Percentiles rank a stretch among this genome's conserved stretches.
Evolutionary conservation across 1,139 yeast genomes (phyloP).

Genomic region (Hanseniaspora sp.): DNA sequence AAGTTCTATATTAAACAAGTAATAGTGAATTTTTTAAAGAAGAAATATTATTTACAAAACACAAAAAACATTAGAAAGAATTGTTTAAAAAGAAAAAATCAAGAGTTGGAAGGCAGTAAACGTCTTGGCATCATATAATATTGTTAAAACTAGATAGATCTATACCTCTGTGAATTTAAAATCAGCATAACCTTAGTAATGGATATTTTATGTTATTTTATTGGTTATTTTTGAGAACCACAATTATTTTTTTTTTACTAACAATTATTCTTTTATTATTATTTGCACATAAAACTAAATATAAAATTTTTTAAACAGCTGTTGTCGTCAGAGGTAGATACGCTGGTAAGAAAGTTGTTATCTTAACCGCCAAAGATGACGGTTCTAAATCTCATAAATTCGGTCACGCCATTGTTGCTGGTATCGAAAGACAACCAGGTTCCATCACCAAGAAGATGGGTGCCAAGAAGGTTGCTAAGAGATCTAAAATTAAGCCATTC

Average conservation of each 20-base stretch:
- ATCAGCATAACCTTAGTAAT: too few relatives aligned
- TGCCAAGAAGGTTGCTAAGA: constrained; percentile 92
- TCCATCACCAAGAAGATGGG: constrained; percentile 93
- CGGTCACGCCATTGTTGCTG: constrained; percentile 99
- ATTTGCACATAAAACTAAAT: constrained; percentile 19
- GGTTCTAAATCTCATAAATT: constrained; percentile 98
- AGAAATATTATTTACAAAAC: too few relatives aligned
- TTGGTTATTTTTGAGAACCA: too few relatives aligned
- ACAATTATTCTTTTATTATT: constrained; percentile 12
- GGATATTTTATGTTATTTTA: too few relatives aligned
- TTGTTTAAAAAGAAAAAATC: too few relatives aligned
- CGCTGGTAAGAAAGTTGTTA: constrained; percentile 99
- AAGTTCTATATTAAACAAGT: too few relatives aligned
- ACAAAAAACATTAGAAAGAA: too few relatives aligned
- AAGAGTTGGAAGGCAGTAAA: too few relatives aligned
- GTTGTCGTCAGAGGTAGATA: constrained; percentile 99
- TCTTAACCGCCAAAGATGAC: constrained; percentile 96
- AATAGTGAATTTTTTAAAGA: too few relatives aligned
- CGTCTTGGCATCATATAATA: too few relatives aligned
- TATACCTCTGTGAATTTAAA: too few relatives aligned
- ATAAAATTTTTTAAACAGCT: constrained; percentile 47
- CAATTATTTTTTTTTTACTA: constrained; percentile 11
- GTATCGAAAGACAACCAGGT: constrained; percentile 97
- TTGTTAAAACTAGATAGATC: too few relatives aligned
- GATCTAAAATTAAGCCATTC: constrained; percentile 98